Percentiles rank a stretch among this genome's conserved stretches.
Evolutionary conservation across 208 protist genomes (phyloP).

Genomic region (Plasmodiophora brassicae): DNA sequence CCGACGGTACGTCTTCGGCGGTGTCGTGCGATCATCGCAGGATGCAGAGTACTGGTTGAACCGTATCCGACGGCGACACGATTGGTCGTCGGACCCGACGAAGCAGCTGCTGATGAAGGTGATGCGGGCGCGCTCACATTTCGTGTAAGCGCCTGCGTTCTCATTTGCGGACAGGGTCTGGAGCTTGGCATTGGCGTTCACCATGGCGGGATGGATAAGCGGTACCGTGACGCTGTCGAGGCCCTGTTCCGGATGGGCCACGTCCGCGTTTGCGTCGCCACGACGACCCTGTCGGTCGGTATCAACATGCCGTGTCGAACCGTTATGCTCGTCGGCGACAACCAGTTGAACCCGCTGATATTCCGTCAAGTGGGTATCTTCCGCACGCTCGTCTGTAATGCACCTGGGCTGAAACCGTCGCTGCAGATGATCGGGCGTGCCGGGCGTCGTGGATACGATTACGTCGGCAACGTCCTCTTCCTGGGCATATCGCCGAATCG

Average conservation of each 20-base stretch:
- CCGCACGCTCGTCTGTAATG: too few species aligned
- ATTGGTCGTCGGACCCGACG: background rate
- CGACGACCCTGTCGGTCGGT: constrained; percentile 83
- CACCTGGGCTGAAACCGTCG: background rate
- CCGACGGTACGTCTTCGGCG: background rate
- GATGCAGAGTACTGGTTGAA: background rate
- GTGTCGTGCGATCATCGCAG: background rate
- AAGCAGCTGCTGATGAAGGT: background rate
- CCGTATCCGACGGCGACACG: background rate
- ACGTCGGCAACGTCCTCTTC: constrained; percentile 81
- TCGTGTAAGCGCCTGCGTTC: too few species aligned
- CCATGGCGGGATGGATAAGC: constrained; percentile 76
- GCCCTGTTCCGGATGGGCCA: constrained; percentile 77
- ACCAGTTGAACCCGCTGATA: constrained; percentile 79
- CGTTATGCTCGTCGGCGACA: constrained; percentile 81
- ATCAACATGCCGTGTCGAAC: constrained; percentile 88
- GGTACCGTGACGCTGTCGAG: constrained; percentile 78
- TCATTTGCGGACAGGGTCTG: too few species aligned
- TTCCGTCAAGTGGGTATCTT: too few species aligned
- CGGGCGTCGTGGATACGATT: constrained; percentile 84
- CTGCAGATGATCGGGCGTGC: constrained; percentile 87
- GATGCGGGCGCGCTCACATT: too few species aligned
- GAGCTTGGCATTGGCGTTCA: constrained; percentile 74
- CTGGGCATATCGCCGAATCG: constrained; percentile 71
- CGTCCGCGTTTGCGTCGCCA: constrained; percentile 63